Evolutionary conservation across 345 rosid species (phyloP), one percentile per base, ranked within the genome.

Genomic region (Eucalyptus rudis): DNA sequence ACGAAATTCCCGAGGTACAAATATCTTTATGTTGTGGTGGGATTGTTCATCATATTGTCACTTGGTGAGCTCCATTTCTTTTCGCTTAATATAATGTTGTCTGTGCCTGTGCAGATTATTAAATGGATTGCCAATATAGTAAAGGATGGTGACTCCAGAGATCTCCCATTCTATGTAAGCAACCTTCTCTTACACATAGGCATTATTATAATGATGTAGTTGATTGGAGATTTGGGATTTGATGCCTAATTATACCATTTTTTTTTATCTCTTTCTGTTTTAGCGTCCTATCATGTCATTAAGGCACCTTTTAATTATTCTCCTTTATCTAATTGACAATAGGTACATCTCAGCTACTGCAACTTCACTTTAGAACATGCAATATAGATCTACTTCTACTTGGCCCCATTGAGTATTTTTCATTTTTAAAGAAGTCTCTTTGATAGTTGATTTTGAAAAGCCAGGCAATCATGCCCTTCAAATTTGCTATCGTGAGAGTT

Each of bases 131-230:
- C 99, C 9, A 92, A 90, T 90, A 97, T 94, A 91, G 92, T 97
- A 79, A 92, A 93, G 90, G 99, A 97, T 88, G 99, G 99, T 52
- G 99, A 97, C 92, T 91, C 95, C 90, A 93, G 91, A 89, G 94
- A 97, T 89, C 94, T 97, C 86, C 99, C 98, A 16, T 94, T 93
- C 92, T 96, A 93, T 91, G 99, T 97, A 95, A 92, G 94, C 80
- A 36, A 54, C 47, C 84, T 66, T 54, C 49, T 56, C 68, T 47
- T 87, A 19, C 29, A 56, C n/a, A 64, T 76, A 71, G 44, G 81
- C 81, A 71, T 71, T 29, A 33, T 10, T 68, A 68, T 17, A 68
- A 17, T 9, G 80, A 68, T 71, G 81, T 33, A 40, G 15, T 36
- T 40, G 84, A 76, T 76, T 76, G 29, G 84, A 20, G 47, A 36